phyloP scores from a whole-genome alignment of 1,284 basidiomycete genomes.

The Coriolopsis trogii region DNA sequence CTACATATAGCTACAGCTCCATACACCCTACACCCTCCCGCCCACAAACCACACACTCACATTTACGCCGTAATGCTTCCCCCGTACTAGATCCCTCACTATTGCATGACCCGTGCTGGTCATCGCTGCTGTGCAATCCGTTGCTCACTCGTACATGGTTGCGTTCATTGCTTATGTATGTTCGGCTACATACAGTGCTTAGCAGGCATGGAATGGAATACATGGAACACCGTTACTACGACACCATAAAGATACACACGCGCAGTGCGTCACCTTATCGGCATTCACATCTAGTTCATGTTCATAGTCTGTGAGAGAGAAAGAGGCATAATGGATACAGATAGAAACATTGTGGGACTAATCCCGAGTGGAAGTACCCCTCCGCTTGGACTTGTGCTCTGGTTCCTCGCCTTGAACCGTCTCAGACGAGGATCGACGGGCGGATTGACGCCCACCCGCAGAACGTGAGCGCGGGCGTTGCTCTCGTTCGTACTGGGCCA shows the following conservation, averaged over 20 bases:
- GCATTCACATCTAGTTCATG: neutral
- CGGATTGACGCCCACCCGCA: conserved; percentile 4
- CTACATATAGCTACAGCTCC: neutral
- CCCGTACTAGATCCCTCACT: conserved; percentile 6
- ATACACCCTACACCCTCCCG: neutral
- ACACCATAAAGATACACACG: no score
- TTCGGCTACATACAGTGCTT: conserved; percentile 3
- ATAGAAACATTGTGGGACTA: neutral
- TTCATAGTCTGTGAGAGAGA: neutral
- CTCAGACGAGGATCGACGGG: conserved; percentile 19
- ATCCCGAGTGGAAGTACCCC: conserved; percentile 14
- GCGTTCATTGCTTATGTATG: no score
- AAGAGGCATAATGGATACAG: neutral
- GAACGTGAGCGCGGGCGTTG: conserved; percentile 17
- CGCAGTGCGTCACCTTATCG: neutral
- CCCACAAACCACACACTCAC: neutral
- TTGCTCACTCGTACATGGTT: neutral
- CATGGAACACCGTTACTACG: conserved; percentile 4
- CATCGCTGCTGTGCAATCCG: conserved; percentile 1
- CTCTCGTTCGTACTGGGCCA: conserved; percentile 16
- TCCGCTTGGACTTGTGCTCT: conserved; percentile 15
- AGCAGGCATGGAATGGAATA: conserved; percentile 8
- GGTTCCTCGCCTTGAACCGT: conserved; percentile 22
- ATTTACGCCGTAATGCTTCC: conserved; percentile 1
- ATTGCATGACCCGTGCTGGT: conserved; percentile 1